A percentile compares a stretch with the other conserved stretches of the same genome.
Evolutionary conservation across 352 stramenopile species (phyloP).

Genomic region (Phytophthora pini): DNA sequence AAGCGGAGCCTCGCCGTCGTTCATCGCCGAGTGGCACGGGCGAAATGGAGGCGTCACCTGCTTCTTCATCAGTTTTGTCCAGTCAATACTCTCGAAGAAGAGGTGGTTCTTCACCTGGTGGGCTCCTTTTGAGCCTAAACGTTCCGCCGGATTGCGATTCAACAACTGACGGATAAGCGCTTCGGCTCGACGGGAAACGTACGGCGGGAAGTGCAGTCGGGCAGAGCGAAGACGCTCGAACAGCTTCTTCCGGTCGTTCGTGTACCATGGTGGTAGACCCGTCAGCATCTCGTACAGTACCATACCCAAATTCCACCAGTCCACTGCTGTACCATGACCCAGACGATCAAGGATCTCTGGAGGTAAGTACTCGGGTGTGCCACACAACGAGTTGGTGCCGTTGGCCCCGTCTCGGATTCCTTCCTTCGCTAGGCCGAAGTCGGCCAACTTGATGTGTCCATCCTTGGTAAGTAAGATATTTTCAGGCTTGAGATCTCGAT

Average conservation of each 20-base stretch:
- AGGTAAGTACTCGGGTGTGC: slow-evolving; percentile 89
- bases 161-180: slow-evolving; percentile 83
- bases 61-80: slow-evolving; percentile 62
- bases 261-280: slow-evolving; percentile 88
- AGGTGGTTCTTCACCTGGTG: slow-evolving; percentile 74
- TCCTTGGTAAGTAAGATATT: slow-evolving; percentile 83
- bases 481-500: slow-evolving; percentile 81
- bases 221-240: slow-evolving; percentile 85
- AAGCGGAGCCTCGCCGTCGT: slow-evolving; percentile 71
- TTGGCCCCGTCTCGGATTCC: slow-evolving; percentile 70
- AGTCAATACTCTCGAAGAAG: slow-evolving; percentile 86
- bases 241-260: slow-evolving; percentile 89
- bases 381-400: slow-evolving; percentile 84
- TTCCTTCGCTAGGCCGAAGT: slow-evolving; percentile 88
- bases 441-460: slow-evolving; percentile 90
- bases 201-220: slow-evolving; percentile 84
- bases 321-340: slow-evolving; percentile 90
- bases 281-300: slow-evolving; percentile 87
- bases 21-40: slow-evolving; percentile 76
- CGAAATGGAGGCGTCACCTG: slow-evolving; percentile 75
- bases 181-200: slow-evolving; percentile 79
- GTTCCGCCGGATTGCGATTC: slow-evolving; percentile 76
- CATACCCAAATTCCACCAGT: slow-evolving; percentile 94
- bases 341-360: slow-evolving; percentile 85
- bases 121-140: slow-evolving; percentile 72